These are phyloP conservation scores for Diaporthe eres DNA, from an alignment of 2,329 filamentous ascomycete species.

Conservation along the genomic window DNA sequence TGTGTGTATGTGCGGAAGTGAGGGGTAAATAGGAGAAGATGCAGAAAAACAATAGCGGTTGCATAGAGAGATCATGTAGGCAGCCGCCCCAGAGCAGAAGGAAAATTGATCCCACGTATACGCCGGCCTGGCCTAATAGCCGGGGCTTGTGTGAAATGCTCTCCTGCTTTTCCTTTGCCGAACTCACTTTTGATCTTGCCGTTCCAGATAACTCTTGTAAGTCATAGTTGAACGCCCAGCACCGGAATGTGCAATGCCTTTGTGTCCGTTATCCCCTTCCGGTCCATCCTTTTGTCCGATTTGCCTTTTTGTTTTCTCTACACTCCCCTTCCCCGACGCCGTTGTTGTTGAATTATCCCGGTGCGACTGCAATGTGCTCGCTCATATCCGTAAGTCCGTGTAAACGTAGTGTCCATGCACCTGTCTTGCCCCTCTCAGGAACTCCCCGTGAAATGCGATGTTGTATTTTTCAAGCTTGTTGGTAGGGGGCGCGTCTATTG, in stretches of 20 bases:
- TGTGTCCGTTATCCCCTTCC: not conserved
- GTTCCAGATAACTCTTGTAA: slow-evolving; percentile 9
- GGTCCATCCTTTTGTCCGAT: slow-evolving; percentile 24
- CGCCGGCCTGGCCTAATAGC: slow-evolving; percentile 35
- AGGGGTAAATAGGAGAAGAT: not conserved
- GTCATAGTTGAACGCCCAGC: slow-evolving; percentile 27
- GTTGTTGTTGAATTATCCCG: slow-evolving; percentile 5
- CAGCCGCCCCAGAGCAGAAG: slow-evolving; percentile 25
- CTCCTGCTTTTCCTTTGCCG: not conserved
- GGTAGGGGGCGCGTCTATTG: slow-evolving; percentile 3
- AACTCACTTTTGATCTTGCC: slow-evolving; percentile 22
- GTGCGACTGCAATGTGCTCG: slow-evolving; percentile 11
- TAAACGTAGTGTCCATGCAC: slow-evolving; percentile 7
- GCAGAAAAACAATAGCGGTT: not conserved
- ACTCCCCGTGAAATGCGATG: slow-evolving; percentile 20
- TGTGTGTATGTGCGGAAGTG: slow-evolving; percentile 1
- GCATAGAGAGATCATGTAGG: slow-evolving; percentile 10
- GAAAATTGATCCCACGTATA: slow-evolving; percentile 22
- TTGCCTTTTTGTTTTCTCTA: slow-evolving; percentile 23
- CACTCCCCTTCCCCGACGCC: slow-evolving; percentile 12
- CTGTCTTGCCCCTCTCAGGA: slow-evolving; percentile 1
- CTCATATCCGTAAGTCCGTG: slow-evolving; percentile 20
- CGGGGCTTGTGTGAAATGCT: slow-evolving; percentile 31
- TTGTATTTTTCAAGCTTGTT: not conserved
- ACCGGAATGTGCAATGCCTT: slow-evolving; percentile 3